Conservation (phyloP, 2,329 filamentous ascomycete species). For the Cytospora mali region DNA sequence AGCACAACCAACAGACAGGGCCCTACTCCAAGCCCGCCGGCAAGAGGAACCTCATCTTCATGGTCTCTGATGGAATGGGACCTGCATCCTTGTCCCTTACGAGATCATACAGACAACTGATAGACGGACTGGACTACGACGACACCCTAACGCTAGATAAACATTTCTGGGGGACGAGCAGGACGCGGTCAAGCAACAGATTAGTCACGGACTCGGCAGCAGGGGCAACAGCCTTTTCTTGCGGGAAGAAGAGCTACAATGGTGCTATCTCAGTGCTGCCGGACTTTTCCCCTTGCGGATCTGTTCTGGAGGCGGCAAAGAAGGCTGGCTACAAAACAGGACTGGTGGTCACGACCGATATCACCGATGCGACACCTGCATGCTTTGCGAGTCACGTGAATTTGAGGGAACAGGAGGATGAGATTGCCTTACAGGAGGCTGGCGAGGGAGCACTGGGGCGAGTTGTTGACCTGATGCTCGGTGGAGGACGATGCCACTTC, state of each 20-base stretch:
- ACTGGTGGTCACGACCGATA: conserved; percentile 89
- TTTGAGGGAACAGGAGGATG: conserved; percentile 77
- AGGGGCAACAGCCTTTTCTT: conserved; percentile 96
- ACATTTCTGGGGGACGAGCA: conserved; percentile 86
- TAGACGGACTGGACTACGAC: conserved; percentile 70
- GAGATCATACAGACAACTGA: conserved; percentile 80
- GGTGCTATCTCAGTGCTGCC: conserved; percentile 90
- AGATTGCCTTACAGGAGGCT: conserved; percentile 89
- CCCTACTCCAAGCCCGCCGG: conserved; percentile 44
- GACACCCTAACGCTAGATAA: conserved; percentile 81
- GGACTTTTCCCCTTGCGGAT: conserved; percentile 84
- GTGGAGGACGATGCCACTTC: conserved; percentile 92
- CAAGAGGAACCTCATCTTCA: conserved; percentile 95
- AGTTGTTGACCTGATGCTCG: conserved; percentile 88
- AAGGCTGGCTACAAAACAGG: conserved; percentile 89
- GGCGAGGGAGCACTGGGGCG: conserved; percentile 85
- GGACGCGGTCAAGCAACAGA: conserved; percentile 81
- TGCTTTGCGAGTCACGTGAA: conserved; percentile 92
- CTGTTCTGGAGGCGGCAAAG: conserved; percentile 91
- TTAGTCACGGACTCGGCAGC: conserved; percentile 94
- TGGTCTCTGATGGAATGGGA: conserved; percentile 99
- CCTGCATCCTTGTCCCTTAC: conserved; percentile 88
- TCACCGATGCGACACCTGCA: conserved; percentile 95
- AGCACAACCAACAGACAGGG: conserved; percentile 65
- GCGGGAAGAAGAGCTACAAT: conserved; percentile 92